Evolutionary conservation across 2,329 filamentous ascomycete genomes (phyloP), one percentile per base, ranked within the genome.

Genomic region (Pestalotiopsis sp.): DNA sequence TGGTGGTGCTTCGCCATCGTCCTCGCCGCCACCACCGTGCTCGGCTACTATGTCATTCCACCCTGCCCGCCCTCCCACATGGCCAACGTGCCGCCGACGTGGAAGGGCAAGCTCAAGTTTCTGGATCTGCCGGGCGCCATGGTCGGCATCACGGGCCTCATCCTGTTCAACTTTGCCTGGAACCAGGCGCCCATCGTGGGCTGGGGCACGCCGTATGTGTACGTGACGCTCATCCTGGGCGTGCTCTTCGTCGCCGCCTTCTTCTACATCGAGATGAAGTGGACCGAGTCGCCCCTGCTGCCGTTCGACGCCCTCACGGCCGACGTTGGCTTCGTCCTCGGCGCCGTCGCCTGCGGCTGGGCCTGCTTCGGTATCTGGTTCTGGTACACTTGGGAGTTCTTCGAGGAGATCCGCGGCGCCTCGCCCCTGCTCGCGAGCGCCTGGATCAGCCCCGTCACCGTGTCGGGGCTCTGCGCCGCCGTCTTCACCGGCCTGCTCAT

Each of bases 101-200:
- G 65, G 38, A 38, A 62, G 56, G 66, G 62, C 17, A 45, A 70
- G 1, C 67, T 76, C 64, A 61, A 69, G 20, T 72, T 74, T 11
- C 69, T 79, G 17, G 78, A 79, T 59, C 41, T 75, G 6, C 62
- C 72, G 4, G 77, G 77, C n/a, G 72, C 72, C 2, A 14, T 72
- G 2, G 61, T 71, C 1, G 87, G 87, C 2, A 81, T 89, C 27
- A 78, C 81, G 0, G 84, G 81, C 1, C 78, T 90, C 45, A 79
- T 89, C 1, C 77, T 90, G 4, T 79, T 89, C 75, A 90, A 89
- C 74, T 84, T 90, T 67, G 85, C 87, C 1, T 89, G 86, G 86
- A 90, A 90, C 72, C 87, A 90, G 74, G 87, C 85, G 1, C 83
- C 85, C 0, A 78, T 85, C 1, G 84, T 83, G 6, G 84, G 86